Percentiles rank a stretch among this genome's conserved stretches.
phyloP scores from a whole-genome alignment of 495 filamentous ascomycete genomes.

The Neurospora sp. region DNA sequence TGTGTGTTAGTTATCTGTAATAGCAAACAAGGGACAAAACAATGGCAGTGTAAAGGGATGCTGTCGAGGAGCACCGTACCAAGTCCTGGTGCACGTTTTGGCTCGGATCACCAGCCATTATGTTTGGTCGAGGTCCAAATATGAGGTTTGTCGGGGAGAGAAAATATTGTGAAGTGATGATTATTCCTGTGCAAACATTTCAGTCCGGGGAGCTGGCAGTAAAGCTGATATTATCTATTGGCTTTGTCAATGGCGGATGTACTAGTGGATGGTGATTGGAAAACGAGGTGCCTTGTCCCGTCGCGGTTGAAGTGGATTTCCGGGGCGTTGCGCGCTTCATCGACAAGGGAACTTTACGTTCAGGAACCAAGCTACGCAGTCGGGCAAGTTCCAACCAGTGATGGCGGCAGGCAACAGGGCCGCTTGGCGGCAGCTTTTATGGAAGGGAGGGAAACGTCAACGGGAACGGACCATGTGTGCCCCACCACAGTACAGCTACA shows the following conservation, averaged over 20 bases:
- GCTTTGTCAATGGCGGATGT: neutral
- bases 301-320: neutral
- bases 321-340: neutral
- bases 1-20: conserved; percentile 2
- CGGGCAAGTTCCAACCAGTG: neutral
- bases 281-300: neutral
- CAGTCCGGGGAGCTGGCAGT: neutral
- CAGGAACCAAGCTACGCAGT: neutral
- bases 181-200: neutral
- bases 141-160: neutral
- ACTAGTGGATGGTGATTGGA: neutral
- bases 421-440: neutral
- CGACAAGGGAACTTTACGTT: neutral
- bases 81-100: conserved; percentile 27
- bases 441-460: neutral
- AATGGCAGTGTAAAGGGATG: neutral
- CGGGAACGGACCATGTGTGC: neutral
- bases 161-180: neutral
- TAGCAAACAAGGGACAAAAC: neutral
- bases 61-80: conserved; percentile 12
- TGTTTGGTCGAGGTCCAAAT: neutral
- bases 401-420: neutral
- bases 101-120: conserved; percentile 24
- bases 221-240: neutral
- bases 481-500: neutral